Evolutionary conservation across 257 asterid species (phyloP), one percentile per base, ranked within the genome.

Genomic region (Primulina tabacum): DNA sequence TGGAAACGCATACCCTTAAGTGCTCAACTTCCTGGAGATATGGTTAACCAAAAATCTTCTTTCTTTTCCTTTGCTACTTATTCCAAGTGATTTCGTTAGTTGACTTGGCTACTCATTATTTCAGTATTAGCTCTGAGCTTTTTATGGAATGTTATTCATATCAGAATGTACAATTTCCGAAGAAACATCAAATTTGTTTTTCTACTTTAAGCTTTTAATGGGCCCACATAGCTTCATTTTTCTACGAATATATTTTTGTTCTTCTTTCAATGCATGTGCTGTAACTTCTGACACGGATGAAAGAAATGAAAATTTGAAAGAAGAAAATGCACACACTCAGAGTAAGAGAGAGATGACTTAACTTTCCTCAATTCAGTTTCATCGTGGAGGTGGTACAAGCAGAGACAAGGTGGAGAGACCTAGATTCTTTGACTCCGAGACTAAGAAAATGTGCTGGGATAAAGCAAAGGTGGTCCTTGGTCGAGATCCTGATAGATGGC

Each of bases 11-110:
- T 90, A 78, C 96, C 98, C 16, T 79, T 92, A 78, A 92, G 92
- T 77, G 73, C 96, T 71, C 97, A 90, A 77, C 98, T 92, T 78
- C 98, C 98, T 64, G 98, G 97, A 56, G 98, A 90, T 79, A 85
- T 90, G 82, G 98, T 92, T 24, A 82, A 81, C 64, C 64, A 18
- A 32, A 32, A 20, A 40, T 62, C 72, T 69, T 62, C 65, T 70
- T 64, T 17, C 29, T 60, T 67, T 52, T 55, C 18, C 43, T 50
- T 14, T 29, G 5, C 60, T 60, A 47, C 56, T 50, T 62, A 55
- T 55, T 58, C 64, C 38, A 12, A 16, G n/a, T 69, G 26, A 11
- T 6, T 11, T 62, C 47, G 32, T 29, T 14, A 5, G 28, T 17
- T 17, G 32, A 17, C 29, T 33, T 47, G 53, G 35, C 29, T 33